Evolutionary conservation across 2,329 filamentous ascomycete species (phyloP).

Genomic region (Claviceps cyperi): DNA sequence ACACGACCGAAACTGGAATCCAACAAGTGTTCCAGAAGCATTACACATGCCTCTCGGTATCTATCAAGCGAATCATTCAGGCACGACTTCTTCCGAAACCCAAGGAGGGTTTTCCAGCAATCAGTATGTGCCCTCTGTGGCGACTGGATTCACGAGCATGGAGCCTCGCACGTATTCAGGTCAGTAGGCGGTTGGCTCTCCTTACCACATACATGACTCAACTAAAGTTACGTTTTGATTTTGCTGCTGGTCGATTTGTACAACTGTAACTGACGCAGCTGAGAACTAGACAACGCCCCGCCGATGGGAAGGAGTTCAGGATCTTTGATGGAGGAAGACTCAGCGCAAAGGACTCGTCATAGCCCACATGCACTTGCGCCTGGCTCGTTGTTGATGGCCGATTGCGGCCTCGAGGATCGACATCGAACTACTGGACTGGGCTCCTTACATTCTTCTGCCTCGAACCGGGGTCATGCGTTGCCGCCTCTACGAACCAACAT

Average conservation of each 20-base stretch:
- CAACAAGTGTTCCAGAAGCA: not conserved
- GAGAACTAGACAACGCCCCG: not conserved
- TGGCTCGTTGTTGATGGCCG: constrained; percentile 29
- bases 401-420: constrained; percentile 17
- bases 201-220: not conserved
- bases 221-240: not conserved
- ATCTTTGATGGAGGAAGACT: constrained; percentile 23
- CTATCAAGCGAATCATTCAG: not conserved
- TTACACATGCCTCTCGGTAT: not conserved
- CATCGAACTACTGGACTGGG: constrained; percentile 21
- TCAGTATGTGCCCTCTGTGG: constrained; percentile 20
- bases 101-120: not conserved
- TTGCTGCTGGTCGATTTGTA: not conserved
- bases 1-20: not conserved
- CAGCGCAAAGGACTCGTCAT: constrained; percentile 29
- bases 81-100: constrained; percentile 33
- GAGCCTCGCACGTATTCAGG: constrained; percentile 38
- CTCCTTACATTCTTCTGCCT: constrained; percentile 21
- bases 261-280: not conserved
- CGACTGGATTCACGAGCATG: constrained; percentile 29
- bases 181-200: constrained; percentile 18
- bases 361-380: constrained; percentile 35
- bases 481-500: constrained; percentile 12
- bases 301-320: constrained; percentile 24
- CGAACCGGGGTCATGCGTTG: constrained; percentile 29